Base-by-base conservation (phyloP, 75 land plant species). In the Pinus taeda region DNA sequence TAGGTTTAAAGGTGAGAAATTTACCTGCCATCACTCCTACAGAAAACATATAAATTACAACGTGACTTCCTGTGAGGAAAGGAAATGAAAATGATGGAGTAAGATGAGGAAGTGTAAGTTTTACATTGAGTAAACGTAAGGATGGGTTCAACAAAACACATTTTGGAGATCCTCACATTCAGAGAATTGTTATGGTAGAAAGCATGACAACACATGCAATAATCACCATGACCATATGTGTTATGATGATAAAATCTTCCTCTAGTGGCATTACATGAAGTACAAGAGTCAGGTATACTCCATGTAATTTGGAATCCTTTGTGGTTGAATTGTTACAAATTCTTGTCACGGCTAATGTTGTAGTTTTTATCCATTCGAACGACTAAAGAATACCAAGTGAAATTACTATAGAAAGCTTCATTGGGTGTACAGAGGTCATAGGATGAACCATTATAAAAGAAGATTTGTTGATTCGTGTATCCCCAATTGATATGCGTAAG, bases 371-470 rank as follows among this genome's bases (percentile, higher is more conserved):
- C 6, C 3, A 4, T 4, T 30, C 37, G 66, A 30, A 64, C 5
- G 3, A 64, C 17, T 29, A 64, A 18, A 2, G 6, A 4, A 14
- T 64, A 29, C 15, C 1, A 4, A 12, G 1, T 62, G 29, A 30
- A 62, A 24, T 8, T 6, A 0, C 3, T 15, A 29, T 3, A n/a
- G 12, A 13, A 3, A 0, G 0, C 1, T 1, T 12, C 8, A 2
- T 1, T 2, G 36, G 26, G 0, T 0, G 9, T 3, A 37, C 39
- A 37, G 39, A 37, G 5, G 39, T 37, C 0, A 39, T 4, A 4
- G 6, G 0, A 13, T 29, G 4, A 1, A 64, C 6, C 14, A 4
- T 24, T 11, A 4, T 29, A 17, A 39, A 64, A 64, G 67, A 15
- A 64, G 3, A 20, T 30, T 0, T 4, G 33, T 1, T 5, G 0